Conservation (phyloP, 2,329 filamentous ascomycete genomes). For the Fusarium nygamai region DNA sequence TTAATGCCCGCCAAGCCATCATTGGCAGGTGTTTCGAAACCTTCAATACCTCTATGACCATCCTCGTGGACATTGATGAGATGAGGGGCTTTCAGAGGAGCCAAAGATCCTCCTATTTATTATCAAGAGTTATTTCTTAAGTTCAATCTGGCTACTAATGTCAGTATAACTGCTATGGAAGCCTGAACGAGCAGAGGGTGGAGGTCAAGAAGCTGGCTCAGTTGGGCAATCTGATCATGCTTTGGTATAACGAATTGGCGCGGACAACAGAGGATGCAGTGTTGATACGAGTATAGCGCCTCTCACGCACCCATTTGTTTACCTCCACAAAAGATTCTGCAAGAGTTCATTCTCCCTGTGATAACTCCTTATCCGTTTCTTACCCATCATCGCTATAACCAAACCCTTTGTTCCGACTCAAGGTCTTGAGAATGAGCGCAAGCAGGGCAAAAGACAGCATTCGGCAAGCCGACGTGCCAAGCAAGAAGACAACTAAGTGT, state of each 20-base stretch:
- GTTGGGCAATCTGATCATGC: neutral
- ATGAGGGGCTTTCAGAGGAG: accelerated
- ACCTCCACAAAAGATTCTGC: accelerated
- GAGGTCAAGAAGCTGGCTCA: neutral
- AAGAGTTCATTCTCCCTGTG: neutral
- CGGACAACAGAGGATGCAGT: neutral
- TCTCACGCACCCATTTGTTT: accelerated
- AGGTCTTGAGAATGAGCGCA: too few species aligned
- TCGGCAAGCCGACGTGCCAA: too few species aligned
- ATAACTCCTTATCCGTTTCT: neutral
- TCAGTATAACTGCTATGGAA: neutral
- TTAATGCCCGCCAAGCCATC: neutral
- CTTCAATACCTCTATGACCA: neutral
- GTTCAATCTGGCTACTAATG: neutral
- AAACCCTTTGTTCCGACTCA: neutral
- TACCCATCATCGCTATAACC: accelerated
- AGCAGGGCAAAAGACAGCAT: too few species aligned
- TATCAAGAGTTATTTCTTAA: accelerated
- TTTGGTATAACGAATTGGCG: neutral
- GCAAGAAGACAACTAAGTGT: too few species aligned
- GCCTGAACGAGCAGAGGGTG: accelerated
- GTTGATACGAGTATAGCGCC: neutral
- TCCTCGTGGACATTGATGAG: too few species aligned
- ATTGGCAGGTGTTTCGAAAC: neutral
- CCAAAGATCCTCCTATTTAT: accelerated